Percentiles rank a stretch among this genome's conserved stretches.
Conservation (phyloP, 805 yeast genomes). For the Kodamaea restingae region DNA sequence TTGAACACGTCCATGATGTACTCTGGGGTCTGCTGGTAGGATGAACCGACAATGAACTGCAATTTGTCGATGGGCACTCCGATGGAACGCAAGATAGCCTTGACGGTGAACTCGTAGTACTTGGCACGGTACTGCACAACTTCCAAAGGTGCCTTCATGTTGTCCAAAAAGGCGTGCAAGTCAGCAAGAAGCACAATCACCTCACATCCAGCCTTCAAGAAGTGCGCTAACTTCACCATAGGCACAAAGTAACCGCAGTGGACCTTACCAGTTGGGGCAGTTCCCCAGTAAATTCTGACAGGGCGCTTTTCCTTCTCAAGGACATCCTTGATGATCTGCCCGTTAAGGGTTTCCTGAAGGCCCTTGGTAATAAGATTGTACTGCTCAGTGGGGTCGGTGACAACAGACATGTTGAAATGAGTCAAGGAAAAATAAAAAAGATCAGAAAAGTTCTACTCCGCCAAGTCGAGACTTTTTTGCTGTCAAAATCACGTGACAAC, state of each 20-base stretch:
- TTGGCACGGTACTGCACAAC: constrained; percentile 84
- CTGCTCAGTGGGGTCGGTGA: constrained; percentile 55
- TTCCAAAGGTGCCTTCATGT: constrained; percentile 97
- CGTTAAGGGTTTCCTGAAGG: constrained; percentile 88
- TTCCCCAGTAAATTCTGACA: constrained; percentile 93
- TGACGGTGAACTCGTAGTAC: constrained; percentile 81
- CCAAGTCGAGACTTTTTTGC: too few relatives aligned
- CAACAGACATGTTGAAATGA: constrained; percentile 17
- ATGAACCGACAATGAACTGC: constrained; percentile 79
- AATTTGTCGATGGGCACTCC: constrained; percentile 90
- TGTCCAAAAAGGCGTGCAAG: constrained; percentile 93
- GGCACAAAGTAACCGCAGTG: constrained; percentile 99
- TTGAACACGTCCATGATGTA: constrained; percentile 89
- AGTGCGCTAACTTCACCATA: constrained; percentile 93
- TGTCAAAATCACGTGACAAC: too few relatives aligned
- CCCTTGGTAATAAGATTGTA: constrained; percentile 75
- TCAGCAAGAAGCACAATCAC: constrained; percentile 91
- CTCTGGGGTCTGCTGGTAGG: constrained; percentile 75
- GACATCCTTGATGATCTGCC: constrained; percentile 79
- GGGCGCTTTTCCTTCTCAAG: constrained; percentile 80
- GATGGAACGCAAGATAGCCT: constrained; percentile 78
- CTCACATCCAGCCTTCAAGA: constrained; percentile 93
- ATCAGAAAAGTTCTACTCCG: background rate
- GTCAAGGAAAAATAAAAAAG: background rate
- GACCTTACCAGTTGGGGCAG: constrained; percentile 98